Evolutionary conservation across 73 alveolate genomes (phyloP), one percentile per base, ranked within the genome.

Genomic region (Paramecium bursaria): DNA sequence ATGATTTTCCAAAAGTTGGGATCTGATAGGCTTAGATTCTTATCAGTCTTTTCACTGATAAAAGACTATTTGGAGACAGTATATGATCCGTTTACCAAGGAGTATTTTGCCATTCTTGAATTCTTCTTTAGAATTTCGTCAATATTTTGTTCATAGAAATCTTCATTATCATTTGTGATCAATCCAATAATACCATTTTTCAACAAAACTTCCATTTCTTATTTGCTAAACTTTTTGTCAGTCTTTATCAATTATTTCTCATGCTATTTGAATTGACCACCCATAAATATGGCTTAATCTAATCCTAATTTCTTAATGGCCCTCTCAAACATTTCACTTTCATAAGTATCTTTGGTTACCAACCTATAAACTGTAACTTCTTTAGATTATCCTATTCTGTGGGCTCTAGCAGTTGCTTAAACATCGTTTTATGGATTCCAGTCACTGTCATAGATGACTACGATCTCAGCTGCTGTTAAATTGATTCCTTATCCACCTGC

Each of bases 371-470:
- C 99, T 75, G 93, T 90, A 26, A 96, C 99, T 76, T 96, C 99
- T 82, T 95, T 90, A 50, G 91, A 94, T 89, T 98, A 93, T 44
- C 99, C 99, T 30, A 98, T 94, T 86, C 99, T 91, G 86, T 98
- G 99, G 21, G 99, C 99, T 87, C 99, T 90, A 52, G 99, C 99
- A 22, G 96, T 95, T 3, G 99, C 99, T 86, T 91, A 82, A 29
- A 88, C 91, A 87, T 96, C 99, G 85, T 98, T 98, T 85, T 96
- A 93, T 14, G 99, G 99, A 87, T 98, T 98, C 99, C 99, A 98
- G 82, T 97, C 99, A 74, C 95, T 91, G 82, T 98, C 99, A 87
- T 93, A 98, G 85, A 98, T 97, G 9, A 98, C 94, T 14, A 98
- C 99, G 9, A 97, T 97, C 88, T 97, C 94, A 1, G 99, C 99